Evolutionary conservation across 257 asterid species (phyloP).

Genomic region (Solanum pinnatisectum): DNA sequence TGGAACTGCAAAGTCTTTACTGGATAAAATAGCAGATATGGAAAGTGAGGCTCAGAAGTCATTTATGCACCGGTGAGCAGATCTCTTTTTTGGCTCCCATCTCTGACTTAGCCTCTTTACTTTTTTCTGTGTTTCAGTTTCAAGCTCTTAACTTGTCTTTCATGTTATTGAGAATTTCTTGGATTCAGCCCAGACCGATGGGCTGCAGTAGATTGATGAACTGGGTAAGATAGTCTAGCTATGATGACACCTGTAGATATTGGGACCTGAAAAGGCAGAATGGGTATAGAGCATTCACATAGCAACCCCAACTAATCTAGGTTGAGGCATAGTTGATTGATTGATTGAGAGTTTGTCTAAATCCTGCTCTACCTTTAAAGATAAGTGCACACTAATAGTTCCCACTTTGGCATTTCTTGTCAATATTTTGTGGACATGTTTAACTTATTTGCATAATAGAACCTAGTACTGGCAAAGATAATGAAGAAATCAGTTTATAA

Average conservation of each 20-base stretch:
- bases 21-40: constrained; percentile 74
- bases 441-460: not conserved
- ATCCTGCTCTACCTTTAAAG: not conserved
- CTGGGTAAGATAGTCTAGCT: not conserved
- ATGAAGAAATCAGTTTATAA: not conserved
- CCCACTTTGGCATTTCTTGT: not conserved
- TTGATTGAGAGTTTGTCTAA: not conserved
- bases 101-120: not conserved
- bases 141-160: not conserved
- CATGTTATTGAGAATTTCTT: not conserved
- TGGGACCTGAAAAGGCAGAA: not conserved
- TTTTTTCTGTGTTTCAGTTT: not conserved
- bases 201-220: not conserved
- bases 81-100: not conserved
- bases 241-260: not conserved
- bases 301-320: not conserved
- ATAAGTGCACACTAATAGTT: not conserved
- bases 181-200: not conserved
- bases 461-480: not conserved
- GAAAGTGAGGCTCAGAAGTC: constrained; percentile 99
- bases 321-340: not conserved
- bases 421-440: not conserved
- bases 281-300: not conserved
- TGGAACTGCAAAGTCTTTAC: constrained; percentile 73
- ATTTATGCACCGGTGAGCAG: constrained; percentile 87